Conservation (phyloP, 345 rosid genomes). For the Clausena lansium region DNA sequence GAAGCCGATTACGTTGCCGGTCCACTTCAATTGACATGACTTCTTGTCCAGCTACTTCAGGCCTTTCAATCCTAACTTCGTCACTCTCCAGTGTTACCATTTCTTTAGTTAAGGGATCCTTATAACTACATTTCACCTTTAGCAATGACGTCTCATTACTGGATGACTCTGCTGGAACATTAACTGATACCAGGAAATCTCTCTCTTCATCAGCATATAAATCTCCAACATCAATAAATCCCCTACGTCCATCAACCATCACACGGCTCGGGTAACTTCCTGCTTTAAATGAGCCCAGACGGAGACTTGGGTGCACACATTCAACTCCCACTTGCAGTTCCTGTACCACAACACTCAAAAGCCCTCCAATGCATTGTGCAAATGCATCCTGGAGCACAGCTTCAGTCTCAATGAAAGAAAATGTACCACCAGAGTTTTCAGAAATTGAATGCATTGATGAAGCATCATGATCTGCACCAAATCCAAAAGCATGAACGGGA, state of each 20-base stretch:
- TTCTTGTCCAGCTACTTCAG: conserved; percentile 45
- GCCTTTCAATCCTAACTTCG: conserved; percentile 57
- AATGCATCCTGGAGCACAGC: conserved; percentile 92
- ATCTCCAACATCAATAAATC: conserved; percentile 76
- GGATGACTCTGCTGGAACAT: conserved; percentile 57
- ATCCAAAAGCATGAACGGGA: conserved; percentile 92
- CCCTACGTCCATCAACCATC: conserved; percentile 41
- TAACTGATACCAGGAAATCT: conserved; percentile 79
- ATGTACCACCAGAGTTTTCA: conserved; percentile 88
- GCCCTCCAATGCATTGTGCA: conserved; percentile 98
- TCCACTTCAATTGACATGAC: conserved; percentile 81
- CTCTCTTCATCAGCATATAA: conserved; percentile 93
- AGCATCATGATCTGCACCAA: conserved; percentile 94
- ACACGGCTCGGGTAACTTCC: conserved; percentile 73
- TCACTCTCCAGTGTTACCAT: conserved; percentile 49
- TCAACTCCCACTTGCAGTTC: conserved; percentile 71
- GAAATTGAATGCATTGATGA: conserved; percentile 89
- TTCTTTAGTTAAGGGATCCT: conserved; percentile 77
- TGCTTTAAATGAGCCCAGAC: conserved; percentile 60
- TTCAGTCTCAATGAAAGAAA: conserved; percentile 91
- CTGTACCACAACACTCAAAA: conserved; percentile 89
- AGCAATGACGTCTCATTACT: conserved; percentile 51
- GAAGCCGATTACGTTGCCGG: conserved; percentile 84
- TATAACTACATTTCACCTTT: conserved; percentile 70
- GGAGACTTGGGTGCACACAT: conserved; percentile 46